Conservation (phyloP, 148 eudicot genomes). For the Rhododendron williamsianum region DNA sequence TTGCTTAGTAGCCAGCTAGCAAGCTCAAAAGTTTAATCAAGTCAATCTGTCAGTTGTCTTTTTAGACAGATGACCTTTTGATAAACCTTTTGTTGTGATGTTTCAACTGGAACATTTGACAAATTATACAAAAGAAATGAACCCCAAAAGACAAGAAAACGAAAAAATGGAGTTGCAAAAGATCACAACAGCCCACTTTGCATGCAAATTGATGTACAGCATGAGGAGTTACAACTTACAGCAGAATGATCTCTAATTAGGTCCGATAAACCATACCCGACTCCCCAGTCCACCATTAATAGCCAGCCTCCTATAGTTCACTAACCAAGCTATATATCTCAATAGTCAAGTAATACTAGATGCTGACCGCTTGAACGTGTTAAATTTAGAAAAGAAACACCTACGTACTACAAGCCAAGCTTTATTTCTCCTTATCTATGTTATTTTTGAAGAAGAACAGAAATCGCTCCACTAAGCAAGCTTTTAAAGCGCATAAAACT, state of each 20-base stretch:
- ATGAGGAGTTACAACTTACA: neutral
- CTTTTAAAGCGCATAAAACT: neutral
- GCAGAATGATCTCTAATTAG: neutral
- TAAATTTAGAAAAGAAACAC: no score
- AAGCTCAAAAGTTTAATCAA: neutral
- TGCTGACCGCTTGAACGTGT: neutral
- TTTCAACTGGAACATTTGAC: neutral
- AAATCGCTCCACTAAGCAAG: neutral
- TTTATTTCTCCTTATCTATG: neutral
- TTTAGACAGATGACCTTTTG: neutral
- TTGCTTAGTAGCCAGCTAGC: neutral
- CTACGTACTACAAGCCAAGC: neutral
- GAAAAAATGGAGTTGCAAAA: neutral
- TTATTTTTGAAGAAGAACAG: neutral
- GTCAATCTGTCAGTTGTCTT: neutral
- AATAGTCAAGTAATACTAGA: neutral
- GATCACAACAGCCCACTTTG: neutral
- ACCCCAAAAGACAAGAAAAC: neutral
- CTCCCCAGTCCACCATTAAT: neutral
- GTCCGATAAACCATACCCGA: neutral
- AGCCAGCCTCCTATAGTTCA: neutral
- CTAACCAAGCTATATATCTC: neutral
- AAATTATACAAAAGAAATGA: neutral
- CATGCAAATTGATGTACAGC: neutral
- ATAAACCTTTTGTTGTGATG: neutral